Conservation (phyloP, 164 flowering plant genomes). For the Nelumbo lutea region DNA sequence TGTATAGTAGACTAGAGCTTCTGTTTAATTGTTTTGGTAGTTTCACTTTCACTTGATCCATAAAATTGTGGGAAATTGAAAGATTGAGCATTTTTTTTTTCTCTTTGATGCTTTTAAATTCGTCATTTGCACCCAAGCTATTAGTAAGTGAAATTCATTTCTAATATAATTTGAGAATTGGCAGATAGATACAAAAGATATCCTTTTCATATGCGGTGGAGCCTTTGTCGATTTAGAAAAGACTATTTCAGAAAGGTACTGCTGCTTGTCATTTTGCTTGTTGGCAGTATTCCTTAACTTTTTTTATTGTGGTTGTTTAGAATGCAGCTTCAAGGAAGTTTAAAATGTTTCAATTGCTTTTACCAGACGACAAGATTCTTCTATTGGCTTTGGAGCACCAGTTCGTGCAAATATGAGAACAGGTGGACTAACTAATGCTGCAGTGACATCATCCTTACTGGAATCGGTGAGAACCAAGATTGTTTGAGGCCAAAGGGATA, state of each 20-base stretch:
- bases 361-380: constrained; percentile 91
- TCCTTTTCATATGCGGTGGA: constrained; percentile 98
- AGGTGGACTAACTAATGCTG: constrained; percentile 62
- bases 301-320: not conserved
- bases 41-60: not conserved
- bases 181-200: constrained; percentile 97
- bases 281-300: not conserved
- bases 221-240: constrained; percentile 95
- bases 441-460: constrained; percentile 72
- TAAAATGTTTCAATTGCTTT: not conserved
- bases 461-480: constrained; percentile 56
- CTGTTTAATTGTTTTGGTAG: not conserved
- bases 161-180: constrained; percentile 8
- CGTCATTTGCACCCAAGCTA: not conserved
- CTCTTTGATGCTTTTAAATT: not conserved
- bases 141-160: not conserved
- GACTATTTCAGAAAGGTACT: constrained; percentile 94
- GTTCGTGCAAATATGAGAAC: constrained; percentile 95
- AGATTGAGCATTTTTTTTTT: not conserved
- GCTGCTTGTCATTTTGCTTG: constrained; percentile 4
- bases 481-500: not conserved
- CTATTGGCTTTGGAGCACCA: constrained; percentile 99
- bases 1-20: not conserved
- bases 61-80: not conserved
- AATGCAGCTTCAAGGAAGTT: constrained; percentile 5